phyloP scores from a whole-genome alignment of 208 protist species.

The Trypanosoma congolense region DNA sequence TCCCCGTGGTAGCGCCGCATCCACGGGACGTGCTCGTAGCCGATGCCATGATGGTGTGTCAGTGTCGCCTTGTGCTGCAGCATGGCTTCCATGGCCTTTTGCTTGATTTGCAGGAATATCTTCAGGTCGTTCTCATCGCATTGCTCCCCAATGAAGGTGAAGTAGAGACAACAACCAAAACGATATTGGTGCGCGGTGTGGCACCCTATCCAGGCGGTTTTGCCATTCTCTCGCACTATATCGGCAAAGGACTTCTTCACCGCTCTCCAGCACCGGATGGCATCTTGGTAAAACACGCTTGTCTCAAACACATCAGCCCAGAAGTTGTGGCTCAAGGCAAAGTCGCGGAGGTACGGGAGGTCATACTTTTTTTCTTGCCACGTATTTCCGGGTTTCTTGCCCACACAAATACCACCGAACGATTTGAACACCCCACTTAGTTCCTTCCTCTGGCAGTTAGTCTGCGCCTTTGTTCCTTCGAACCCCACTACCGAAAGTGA shows the following conservation, averaged over 20 bases:
- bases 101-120: slow-evolving; percentile 84
- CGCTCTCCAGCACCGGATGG: slow-evolving; percentile 84
- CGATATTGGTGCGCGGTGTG: slow-evolving; percentile 91
- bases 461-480: slow-evolving; percentile 69
- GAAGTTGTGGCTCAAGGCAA: slow-evolving; percentile 69
- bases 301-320: slow-evolving; percentile 92
- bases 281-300: slow-evolving; percentile 80
- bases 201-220: slow-evolving; percentile 86
- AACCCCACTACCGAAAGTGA: slow-evolving; percentile 83
- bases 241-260: slow-evolving; percentile 84
- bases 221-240: slow-evolving; percentile 76
- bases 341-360: slow-evolving; percentile 89
- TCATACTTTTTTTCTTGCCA: slow-evolving; percentile 94
- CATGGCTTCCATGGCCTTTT: slow-evolving; percentile 85
- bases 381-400: slow-evolving; percentile 54
- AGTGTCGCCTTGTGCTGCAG: slow-evolving; percentile 79
- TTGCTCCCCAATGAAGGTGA: slow-evolving; percentile 86
- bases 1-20: slow-evolving; percentile 81
- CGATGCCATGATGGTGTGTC: slow-evolving; percentile 90
- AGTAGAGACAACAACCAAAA: slow-evolving; percentile 91
- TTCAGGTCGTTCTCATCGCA: slow-evolving; percentile 86
- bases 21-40: slow-evolving; percentile 92
- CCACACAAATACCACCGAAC: slow-evolving; percentile 57
- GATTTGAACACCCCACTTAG: slow-evolving; percentile 51
- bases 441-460: slow-evolving; percentile 64